phyloP scores from a whole-genome alignment of 352 stramenopile genomes.

The Phytophthora idaei region DNA sequence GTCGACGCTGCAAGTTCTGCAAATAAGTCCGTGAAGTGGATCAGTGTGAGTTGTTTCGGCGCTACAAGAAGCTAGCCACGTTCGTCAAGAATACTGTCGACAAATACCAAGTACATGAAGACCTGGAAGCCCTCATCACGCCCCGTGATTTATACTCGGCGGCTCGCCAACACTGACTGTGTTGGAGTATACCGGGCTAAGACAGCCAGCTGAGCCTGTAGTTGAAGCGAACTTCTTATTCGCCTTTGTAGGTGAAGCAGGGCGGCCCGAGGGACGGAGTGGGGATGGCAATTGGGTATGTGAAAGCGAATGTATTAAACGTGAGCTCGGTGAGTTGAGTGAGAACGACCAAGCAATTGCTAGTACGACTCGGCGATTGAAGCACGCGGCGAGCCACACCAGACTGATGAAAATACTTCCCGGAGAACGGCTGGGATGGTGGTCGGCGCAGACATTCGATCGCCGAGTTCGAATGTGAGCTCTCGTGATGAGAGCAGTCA shows the following conservation, averaged over 20 bases:
- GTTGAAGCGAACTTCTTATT: conserved; percentile 5
- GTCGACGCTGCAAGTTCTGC: background rate
- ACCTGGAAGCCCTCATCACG: conserved; percentile 1
- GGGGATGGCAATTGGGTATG: background rate
- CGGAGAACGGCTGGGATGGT: background rate
- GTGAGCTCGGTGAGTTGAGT: background rate
- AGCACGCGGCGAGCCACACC: background rate
- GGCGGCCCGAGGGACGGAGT: background rate
- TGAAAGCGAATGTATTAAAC: background rate
- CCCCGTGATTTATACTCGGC: conserved; percentile 15
- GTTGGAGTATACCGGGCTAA: conserved; percentile 9
- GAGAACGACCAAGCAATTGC: background rate
- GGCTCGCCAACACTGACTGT: conserved; percentile 13
- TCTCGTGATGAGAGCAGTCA: background rate
- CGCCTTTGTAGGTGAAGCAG: background rate
- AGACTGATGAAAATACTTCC: background rate
- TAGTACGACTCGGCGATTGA: background rate
- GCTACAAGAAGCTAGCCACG: conserved; percentile 1
- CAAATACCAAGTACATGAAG: conserved; percentile 4
- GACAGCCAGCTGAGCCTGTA: conserved; percentile 8
- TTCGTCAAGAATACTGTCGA: background rate
- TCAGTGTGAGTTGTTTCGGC: background rate
- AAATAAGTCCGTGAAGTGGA: background rate
- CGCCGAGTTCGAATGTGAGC: background rate
- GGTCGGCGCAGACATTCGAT: background rate